Evolutionary conservation across 768 basidiomycete genomes (phyloP), one percentile per base, ranked within the genome.

Genomic region (Tephrocybe rancida): DNA sequence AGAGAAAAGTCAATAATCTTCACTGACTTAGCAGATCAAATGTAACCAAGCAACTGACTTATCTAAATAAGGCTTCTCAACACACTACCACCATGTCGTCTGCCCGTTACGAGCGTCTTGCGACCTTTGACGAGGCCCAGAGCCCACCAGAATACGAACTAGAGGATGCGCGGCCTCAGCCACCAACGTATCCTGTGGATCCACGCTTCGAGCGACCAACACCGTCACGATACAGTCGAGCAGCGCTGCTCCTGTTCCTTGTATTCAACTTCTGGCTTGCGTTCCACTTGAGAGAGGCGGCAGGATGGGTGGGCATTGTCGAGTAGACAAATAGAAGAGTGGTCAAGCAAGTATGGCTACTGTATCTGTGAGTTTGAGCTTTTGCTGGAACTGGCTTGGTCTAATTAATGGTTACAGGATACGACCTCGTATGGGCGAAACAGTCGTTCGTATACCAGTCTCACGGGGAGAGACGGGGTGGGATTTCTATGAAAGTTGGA

Each of bases 231-330:
- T 45, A 49, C 38, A 52, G 51, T 34, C 58, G 58, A 43, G 55
- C 58, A 3, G 58, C 58, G 21, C 44, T 59, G 16, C 42, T 59
- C 21, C 39, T 54, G 18, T 56, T 59, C 26, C 38, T 55, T 14
- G 55, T 38, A 5, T 51, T 59, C 14, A 38, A 56, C 10, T 59
- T 59, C 41, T 59, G 51, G 51, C 42, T 59, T 2, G 58, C 58
- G 16, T 56, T 59, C 29, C 50, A 25, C 14, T 11, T 59, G 64
- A 65, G 27, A 61, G 61, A 19, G 62, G 59, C 44, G 58, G 63
- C n/a, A 64, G 46, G 53, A 5, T 50, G 41, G 58, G 42, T 51
- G n/a, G 58, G 50, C 2, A 24, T 50, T 5, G 14, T 58, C 14
- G 53, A 58, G 18, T 58, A 46, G 38, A n/a, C n/a, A n/a, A n/a